phyloP scores from a whole-genome alignment of 768 basidiomycete genomes.

The Nidula microcarpa region DNA sequence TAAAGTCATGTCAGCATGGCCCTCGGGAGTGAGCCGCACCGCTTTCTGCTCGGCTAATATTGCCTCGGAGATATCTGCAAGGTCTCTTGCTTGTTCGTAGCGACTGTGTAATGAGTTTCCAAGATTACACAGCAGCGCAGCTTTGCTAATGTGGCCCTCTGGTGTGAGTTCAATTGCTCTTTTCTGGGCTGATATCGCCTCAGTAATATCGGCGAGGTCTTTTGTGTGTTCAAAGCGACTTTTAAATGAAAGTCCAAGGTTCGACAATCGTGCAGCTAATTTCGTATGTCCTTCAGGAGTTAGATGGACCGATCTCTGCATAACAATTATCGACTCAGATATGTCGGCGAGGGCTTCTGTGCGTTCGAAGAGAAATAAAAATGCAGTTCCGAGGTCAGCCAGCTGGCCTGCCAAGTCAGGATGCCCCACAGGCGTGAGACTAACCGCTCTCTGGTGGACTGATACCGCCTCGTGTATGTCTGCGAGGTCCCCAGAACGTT shows the following conservation, averaged over 20 bases:
- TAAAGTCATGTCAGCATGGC: too few relatives aligned
- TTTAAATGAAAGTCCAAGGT: constrained; percentile 8
- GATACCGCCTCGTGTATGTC: constrained; percentile 19
- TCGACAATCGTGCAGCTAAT: constrained; percentile 5
- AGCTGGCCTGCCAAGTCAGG: neutral
- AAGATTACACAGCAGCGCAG: constrained; percentile 10
- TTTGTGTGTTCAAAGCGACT: constrained; percentile 5
- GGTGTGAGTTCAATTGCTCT: constrained; percentile 5
- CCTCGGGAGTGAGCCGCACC: too few relatives aligned
- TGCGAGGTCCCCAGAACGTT: constrained; percentile 6
- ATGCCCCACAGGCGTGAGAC: constrained; percentile 3
- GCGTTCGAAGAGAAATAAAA: neutral
- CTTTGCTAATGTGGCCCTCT: neutral
- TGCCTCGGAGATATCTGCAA: too few relatives aligned
- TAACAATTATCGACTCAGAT: neutral
- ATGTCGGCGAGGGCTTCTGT: constrained; percentile 4
- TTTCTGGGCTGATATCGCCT: constrained; percentile 4
- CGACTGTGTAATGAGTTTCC: constrained; percentile 13
- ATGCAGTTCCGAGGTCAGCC: constrained; percentile 3
- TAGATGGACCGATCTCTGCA: constrained; percentile 6
- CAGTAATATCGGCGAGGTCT: constrained; percentile 5
- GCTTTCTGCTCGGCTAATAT: too few relatives aligned
- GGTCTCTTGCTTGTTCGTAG: constrained; percentile 10
- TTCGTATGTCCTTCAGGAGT: constrained; percentile 8
- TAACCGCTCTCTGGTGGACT: constrained; percentile 4